Evolutionary conservation across 179 eudicot genomes (phyloP).

Genomic region (Kewa caespitosa): DNA sequence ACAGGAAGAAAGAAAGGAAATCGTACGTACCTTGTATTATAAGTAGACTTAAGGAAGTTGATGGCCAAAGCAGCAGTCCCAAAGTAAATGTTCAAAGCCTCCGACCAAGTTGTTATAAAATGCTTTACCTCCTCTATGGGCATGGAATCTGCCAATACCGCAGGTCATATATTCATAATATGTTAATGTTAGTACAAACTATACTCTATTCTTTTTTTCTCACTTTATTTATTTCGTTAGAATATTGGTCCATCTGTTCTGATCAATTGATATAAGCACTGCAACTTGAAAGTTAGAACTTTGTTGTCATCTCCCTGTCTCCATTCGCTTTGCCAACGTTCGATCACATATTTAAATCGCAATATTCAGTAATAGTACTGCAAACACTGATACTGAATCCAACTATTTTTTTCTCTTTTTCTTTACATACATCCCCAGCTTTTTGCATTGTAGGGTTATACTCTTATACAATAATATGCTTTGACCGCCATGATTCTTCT

Average conservation of each 20-base stretch:
- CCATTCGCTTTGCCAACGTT: constrained; percentile 37
- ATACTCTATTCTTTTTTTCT: neutral
- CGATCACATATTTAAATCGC: constrained; percentile 27
- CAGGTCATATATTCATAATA: constrained; percentile 26
- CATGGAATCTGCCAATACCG: constrained; percentile 37
- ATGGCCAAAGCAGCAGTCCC: constrained; percentile 31
- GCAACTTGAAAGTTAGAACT: constrained; percentile 38
- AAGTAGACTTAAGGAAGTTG: constrained; percentile 24
- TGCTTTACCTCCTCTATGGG: constrained; percentile 32
- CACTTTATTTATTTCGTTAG: neutral
- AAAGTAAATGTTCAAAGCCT: constrained; percentile 12
- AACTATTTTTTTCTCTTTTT: constrained; percentile 9
- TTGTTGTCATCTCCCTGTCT: constrained; percentile 35
- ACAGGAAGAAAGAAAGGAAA: neutral
- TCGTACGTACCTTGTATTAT: constrained; percentile 9
- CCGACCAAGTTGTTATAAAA: constrained; percentile 20
- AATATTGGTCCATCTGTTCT: constrained; percentile 7
- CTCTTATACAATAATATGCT: too few relatives aligned
- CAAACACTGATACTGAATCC: constrained; percentile 15
- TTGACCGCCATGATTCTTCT: constrained; percentile 40
- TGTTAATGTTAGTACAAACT: neutral
- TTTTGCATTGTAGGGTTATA: constrained; percentile 22
- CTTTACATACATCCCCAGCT: constrained; percentile 12
- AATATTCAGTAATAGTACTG: neutral
- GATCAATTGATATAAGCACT: neutral